phyloP scores from a whole-genome alignment of 495 filamentous ascomycete genomes.

The Neurospora sp. region DNA sequence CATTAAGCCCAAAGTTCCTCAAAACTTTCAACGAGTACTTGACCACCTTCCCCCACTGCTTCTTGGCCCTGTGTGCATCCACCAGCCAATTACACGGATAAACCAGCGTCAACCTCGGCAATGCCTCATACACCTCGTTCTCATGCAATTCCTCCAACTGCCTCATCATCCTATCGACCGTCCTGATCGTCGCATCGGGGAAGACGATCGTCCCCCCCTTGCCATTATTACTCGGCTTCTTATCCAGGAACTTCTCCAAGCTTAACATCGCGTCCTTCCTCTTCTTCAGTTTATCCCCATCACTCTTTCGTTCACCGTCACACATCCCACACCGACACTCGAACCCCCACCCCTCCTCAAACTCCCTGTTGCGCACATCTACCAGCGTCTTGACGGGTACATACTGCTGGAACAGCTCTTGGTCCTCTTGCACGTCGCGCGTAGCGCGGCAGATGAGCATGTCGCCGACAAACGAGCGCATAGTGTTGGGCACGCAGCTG shows the following conservation, averaged over 20 bases:
- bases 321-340: constrained; percentile 39
- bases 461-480: constrained; percentile 48
- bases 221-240: constrained; percentile 2
- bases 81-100: constrained; percentile 32
- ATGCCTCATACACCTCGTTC: constrained; percentile 19
- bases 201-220: constrained; percentile 9
- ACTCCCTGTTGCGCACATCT: constrained; percentile 10
- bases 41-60: constrained; percentile 29
- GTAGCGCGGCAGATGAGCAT: constrained; percentile 45
- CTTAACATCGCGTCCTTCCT: constrained; percentile 15
- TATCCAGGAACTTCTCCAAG: constrained; percentile 18
- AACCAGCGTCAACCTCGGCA: constrained; percentile 32
- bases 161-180: constrained; percentile 20
- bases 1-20: constrained; percentile 33
- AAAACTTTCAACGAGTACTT: constrained; percentile 26
- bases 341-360: constrained; percentile 36
- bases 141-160: constrained; percentile 31
- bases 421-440: constrained; percentile 32
- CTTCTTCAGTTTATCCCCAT: constrained; percentile 8
- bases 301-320: constrained; percentile 11
- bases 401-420: constrained; percentile 40
- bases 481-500: constrained; percentile 41
- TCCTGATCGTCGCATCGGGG: constrained; percentile 20
- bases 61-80: constrained; percentile 25
- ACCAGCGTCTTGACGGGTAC: constrained; percentile 17